Evolutionary conservation across 2,329 filamentous ascomycete genomes (phyloP), one percentile per base, ranked within the genome.

Genomic region (Albifimbria verrucaria): DNA sequence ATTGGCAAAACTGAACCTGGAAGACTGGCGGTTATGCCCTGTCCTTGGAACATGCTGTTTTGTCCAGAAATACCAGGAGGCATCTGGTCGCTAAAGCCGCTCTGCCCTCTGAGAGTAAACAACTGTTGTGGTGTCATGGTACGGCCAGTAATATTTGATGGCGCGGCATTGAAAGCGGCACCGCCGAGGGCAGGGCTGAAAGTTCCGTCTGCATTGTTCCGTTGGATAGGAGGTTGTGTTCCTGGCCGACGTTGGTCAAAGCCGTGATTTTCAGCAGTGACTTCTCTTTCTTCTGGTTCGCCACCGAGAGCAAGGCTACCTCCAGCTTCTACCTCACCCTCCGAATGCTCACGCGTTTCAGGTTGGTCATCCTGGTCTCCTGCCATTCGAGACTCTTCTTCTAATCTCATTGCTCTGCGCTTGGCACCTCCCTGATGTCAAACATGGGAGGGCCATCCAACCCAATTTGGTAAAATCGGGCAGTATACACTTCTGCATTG

Each of bases 221-320:
- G 82, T 63, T 92, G 89, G 28, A 90, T 89, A 10, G 92, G 90
- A 3, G 89, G 86, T 62, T 92, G 90, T 7, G 90, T 85, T 12
- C 83, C 84, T 54, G 85, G 83, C 48, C 85, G 81, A 55, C 85
- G 81, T 54, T 83, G 81, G 43, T 81, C 78, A 41, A 80, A 80
- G 46, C 69, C 66, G 60, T 80, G 75, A 39, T 71, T 71, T 48
- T 83, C 81, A 18, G 77, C 75, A 18, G 70, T 65, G 44, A 73
- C 72, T 21, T 90, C 87, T 56, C 82, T 80, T 59, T 96, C 91
- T 67, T 97, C 93, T 0, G 93, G 93, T 67, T 97, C 93, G 43
- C 93, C 93, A 53, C 93, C 93, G 18, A 97, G 79, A 54, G 95
- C 92, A 53, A 94, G 78, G 67, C 93, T 97, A 15, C 85, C 84